Conservation (phyloP, 148 eudicot genomes). For the Limonium bicolor region DNA sequence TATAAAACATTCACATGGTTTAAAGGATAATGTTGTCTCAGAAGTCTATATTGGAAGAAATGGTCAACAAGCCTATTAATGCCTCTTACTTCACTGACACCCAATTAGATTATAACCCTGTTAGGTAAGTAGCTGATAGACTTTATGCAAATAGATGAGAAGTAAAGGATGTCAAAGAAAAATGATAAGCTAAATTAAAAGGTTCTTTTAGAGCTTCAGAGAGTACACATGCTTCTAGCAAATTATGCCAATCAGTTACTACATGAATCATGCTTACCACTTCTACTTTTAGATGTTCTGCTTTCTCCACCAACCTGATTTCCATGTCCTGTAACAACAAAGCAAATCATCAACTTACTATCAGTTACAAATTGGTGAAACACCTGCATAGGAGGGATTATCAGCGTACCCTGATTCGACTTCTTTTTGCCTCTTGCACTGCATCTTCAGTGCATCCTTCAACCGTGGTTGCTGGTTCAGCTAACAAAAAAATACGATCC, state of each 20-base stretch:
- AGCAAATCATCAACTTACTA: background rate
- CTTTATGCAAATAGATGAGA: too few species aligned
- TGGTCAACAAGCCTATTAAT: too few species aligned
- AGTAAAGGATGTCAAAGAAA: too few species aligned
- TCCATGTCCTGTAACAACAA: conserved; percentile 63
- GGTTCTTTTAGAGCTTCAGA: too few species aligned
- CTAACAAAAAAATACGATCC: conserved; percentile 74
- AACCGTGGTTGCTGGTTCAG: conserved; percentile 87
- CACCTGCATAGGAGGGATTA: background rate
- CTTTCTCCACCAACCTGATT: conserved; percentile 76
- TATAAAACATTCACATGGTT: too few species aligned
- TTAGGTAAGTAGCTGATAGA: too few species aligned
- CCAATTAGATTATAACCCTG: too few species aligned
- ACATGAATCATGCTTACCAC: conserved; percentile 40
- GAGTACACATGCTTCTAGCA: too few species aligned
- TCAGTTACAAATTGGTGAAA: background rate
- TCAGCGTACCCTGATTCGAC: conserved; percentile 53
- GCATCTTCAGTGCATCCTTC: conserved; percentile 85
- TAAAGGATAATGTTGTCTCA: too few species aligned
- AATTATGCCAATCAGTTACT: background rate
- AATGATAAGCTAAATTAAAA: too few species aligned
- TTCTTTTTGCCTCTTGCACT: conserved; percentile 76
- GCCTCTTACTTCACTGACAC: too few species aligned
- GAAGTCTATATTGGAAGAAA: too few species aligned
- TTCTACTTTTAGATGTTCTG: conserved; percentile 46